Evolutionary conservation across 148 eudicot species (phyloP), one percentile per base, ranked within the genome.

Genomic region (Vaccinium darrowii): DNA sequence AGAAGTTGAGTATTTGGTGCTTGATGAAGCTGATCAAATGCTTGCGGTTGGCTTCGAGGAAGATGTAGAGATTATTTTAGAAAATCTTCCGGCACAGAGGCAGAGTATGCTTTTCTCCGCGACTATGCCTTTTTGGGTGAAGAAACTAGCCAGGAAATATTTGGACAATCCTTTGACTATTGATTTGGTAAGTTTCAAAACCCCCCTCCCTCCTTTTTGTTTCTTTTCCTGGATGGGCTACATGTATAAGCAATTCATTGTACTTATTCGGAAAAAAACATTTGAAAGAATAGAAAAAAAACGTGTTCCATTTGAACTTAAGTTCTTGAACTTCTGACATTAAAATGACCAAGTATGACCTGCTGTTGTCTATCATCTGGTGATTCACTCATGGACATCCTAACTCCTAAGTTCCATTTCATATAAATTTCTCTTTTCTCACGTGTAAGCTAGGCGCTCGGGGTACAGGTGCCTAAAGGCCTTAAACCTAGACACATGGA

Each of bases 21-120:
- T 97, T 69, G 99, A 97, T 87, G 99, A 97, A 91, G 98, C 99
- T 67, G 99, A 97, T 90, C 98, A 94, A 94, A 97, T 97, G 99
- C 99, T 97, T 89, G 97, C 97, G 5, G 99, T 95, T 82, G 99
- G 99, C 63, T 97, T 97, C 88, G 99, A 97, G 92, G 99, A 97
- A 90, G 99, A 91, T 62, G 99, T 97, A 79, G 99, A 97, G 83
- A 65, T 88, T 53, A 97, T 97, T 91, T 85, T 97, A 77, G 92
- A 92, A 84, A 88, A 85, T 51, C 94, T 97, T 84, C 99, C 99
- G 67, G 49, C 92, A 36, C 21, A 92, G 91, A 91, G 98, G 90
- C 99, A 97, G 88, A 95, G 98, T 89, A 97, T 97, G 99, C 99
- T 97, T 91, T 97, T 97, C 87, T 97, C 99, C 0, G 99, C 99